Percentiles rank a stretch among this genome's conserved stretches.
phyloP scores from a whole-genome alignment of 164 flowering plant genomes.

The Aristolochia fimbriata region DNA sequence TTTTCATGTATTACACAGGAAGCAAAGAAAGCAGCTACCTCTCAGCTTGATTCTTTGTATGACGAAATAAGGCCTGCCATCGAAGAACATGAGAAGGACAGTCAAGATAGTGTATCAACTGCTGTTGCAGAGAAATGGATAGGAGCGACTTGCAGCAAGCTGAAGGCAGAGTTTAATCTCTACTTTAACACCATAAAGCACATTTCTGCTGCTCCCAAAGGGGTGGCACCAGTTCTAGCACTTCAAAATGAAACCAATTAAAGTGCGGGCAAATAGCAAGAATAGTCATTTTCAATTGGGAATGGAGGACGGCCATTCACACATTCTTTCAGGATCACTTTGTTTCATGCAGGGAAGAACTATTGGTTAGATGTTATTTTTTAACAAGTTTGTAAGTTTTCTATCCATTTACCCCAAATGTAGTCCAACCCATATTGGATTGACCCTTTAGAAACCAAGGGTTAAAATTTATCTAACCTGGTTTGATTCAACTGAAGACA shows the following conservation, averaged over 20 bases:
- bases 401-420: too few species aligned
- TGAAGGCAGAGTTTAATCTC: conserved; percentile 71
- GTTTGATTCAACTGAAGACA: too few species aligned
- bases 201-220: conserved; percentile 28
- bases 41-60: conserved; percentile 48
- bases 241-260: background rate
- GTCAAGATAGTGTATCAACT: conserved; percentile 68
- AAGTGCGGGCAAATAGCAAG: background rate
- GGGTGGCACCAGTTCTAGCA: conserved; percentile 3
- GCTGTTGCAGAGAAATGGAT: conserved; percentile 89
- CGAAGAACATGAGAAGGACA: conserved; percentile 82
- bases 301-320: too few species aligned
- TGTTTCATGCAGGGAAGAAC: too few species aligned
- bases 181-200: conserved; percentile 52
- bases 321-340: too few species aligned
- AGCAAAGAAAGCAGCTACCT: conserved; percentile 37
- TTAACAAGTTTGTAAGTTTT: too few species aligned
- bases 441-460: too few species aligned
- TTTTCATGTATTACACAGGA: conserved; percentile 31
- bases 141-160: conserved; percentile 54
- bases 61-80: conserved; percentile 79
- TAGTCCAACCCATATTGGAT: too few species aligned
- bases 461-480: too few species aligned
- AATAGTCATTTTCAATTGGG: too few species aligned
- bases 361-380: too few species aligned